These are phyloP conservation scores for Aspergillus pseudotamarii DNA, from an alignment of 2,329 filamentous ascomycete species.

Conservation along the genomic window DNA sequence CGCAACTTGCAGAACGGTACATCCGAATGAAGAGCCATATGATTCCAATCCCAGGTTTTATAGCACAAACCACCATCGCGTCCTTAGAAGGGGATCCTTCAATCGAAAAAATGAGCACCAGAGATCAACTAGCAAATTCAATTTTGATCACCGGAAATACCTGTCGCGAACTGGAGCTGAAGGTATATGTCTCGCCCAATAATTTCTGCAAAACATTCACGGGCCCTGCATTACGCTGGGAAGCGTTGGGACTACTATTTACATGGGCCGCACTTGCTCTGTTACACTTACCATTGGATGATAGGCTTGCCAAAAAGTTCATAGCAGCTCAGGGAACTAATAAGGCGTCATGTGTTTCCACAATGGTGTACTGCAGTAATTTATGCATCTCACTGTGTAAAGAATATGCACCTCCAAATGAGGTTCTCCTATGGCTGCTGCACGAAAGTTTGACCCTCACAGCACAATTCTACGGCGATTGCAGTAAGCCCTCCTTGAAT, in stretches of 20 bases:
- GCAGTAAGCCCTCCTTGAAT: neutral
- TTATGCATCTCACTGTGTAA: neutral
- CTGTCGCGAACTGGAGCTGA: neutral
- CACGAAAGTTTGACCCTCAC: neutral
- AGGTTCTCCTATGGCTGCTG: neutral
- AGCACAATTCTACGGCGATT: neutral
- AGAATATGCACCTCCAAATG: neutral
- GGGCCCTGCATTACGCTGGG: neutral
- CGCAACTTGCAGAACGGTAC: neutral
- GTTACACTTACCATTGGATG: neutral
- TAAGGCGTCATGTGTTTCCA: neutral
- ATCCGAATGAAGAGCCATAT: neutral
- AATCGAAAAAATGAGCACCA: neutral
- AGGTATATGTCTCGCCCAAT: neutral
- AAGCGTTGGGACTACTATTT: neutral
- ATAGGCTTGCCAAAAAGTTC: neutral
- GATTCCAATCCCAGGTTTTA: neutral
- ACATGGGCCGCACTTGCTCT: neutral
- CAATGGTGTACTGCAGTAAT: neutral
- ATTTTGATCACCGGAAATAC: neutral
- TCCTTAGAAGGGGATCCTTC: neutral
- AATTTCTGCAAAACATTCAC: neutral
- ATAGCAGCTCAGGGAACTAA: neutral
- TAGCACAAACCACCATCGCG: neutral
- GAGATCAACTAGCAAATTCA: neutral